These are phyloP conservation scores for Venturia asperata DNA, from an alignment of 2,329 filamentous ascomycete genomes.

Conservation along the genomic window DNA sequence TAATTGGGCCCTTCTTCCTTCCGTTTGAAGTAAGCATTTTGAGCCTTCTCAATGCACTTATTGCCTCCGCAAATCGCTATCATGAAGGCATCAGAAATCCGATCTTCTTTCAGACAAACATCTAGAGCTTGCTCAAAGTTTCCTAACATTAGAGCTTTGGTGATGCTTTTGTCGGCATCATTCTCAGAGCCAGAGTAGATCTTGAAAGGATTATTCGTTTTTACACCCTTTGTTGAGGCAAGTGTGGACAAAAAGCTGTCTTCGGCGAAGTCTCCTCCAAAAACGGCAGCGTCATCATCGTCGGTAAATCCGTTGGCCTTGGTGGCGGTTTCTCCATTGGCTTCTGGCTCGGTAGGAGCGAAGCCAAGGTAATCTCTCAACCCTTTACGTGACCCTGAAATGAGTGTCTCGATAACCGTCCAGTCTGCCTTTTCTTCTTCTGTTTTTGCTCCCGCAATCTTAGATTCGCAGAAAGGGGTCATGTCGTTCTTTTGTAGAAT, in stretches of 20 bases:
- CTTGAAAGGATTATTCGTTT: constrained; percentile 90
- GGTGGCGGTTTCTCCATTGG: constrained; percentile 30
- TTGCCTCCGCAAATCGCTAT: constrained; percentile 95
- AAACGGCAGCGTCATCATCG: constrained; percentile 55
- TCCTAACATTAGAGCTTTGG: constrained; percentile 78
- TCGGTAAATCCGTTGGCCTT: constrained; percentile 48
- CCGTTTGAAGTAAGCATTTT: constrained; percentile 80
- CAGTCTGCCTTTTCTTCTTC: constrained; percentile 95
- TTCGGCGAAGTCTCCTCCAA: constrained; percentile 58
- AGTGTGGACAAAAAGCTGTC: constrained; percentile 85
- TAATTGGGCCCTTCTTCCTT: constrained; percentile 84
- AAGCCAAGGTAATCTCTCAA: constrained; percentile 91
- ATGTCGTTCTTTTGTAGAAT: constrained; percentile 73
- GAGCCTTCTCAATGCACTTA: constrained; percentile 87
- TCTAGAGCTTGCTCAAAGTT: constrained; percentile 86
- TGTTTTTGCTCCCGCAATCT: constrained; percentile 65
- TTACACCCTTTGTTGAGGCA: constrained; percentile 80
- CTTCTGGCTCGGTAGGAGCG: constrained; percentile 43
- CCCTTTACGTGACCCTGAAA: constrained; percentile 73
- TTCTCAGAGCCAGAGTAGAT: constrained; percentile 80
- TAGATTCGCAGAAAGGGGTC: constrained; percentile 68
- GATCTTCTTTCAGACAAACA: constrained; percentile 78
- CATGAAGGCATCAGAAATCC: constrained; percentile 93
- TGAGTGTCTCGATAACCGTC: constrained; percentile 85
- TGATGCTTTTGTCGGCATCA: constrained; percentile 76